These are phyloP conservation scores for Leishmania tarentolae DNA, from an alignment of 208 protist species.

Conservation along the genomic window DNA sequence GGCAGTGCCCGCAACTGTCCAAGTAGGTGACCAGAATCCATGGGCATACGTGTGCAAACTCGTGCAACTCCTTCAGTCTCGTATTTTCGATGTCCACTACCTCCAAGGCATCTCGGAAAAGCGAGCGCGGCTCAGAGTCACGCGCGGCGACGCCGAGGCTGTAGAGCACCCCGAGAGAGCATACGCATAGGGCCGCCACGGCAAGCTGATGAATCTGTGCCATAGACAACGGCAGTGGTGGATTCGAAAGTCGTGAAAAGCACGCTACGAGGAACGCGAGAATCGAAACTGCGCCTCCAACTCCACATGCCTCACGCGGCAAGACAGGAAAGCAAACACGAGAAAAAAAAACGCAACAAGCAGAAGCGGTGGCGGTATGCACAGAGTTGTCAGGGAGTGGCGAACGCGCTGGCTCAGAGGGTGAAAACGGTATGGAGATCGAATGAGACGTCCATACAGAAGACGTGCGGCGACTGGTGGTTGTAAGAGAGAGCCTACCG, in stretches of 20 bases:
- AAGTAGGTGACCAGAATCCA: conserved; percentile 66
- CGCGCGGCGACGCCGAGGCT: not conserved
- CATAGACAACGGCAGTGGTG: not conserved
- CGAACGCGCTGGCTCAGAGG: not conserved
- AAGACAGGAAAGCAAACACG: not conserved
- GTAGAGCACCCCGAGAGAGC: not conserved
- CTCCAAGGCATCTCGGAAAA: conserved; percentile 16
- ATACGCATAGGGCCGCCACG: not conserved
- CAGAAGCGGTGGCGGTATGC: no score
- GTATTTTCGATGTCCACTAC: conserved; percentile 19
- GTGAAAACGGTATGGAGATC: not conserved
- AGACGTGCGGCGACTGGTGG: not conserved
- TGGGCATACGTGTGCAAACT: conserved; percentile 53
- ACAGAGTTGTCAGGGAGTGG: not conserved
- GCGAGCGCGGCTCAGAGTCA: conserved; percentile 1
- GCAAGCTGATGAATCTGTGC: no score
- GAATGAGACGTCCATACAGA: not conserved
- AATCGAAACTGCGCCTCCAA: not conserved
- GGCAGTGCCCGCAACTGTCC: conserved; percentile 62
- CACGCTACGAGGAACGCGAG: not conserved
- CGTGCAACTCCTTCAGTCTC: conserved; percentile 19
- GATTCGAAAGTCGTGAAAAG: not conserved
- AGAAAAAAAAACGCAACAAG: not conserved
- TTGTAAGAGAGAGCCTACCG: not conserved
- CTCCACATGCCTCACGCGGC: not conserved